Base-by-base conservation (phyloP, 2,329 filamentous ascomycete genomes). In the Beauveria rudraprayagi region DNA sequence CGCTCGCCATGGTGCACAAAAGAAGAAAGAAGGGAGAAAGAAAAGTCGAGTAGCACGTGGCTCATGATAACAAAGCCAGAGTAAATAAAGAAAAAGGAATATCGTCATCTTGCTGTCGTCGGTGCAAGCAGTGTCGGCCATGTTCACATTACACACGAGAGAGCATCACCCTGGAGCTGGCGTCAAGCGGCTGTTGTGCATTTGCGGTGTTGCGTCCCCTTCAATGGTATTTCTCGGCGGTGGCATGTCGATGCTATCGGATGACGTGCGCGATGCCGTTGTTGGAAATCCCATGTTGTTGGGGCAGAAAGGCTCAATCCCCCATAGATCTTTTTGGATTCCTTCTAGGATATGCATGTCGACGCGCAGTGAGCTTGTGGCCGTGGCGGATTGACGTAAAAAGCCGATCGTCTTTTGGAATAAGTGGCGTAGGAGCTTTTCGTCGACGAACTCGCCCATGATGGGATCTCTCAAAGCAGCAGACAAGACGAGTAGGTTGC, bases 401-500 rank as follows among this genome's bases (percentile, higher is more conserved):
- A 97, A 93, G 2, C 75, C 73, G 64, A 96, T 91, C 0, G 93
- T 97, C 63, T 84, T 86, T 46, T 78, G 70, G 61, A 95, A 85
- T 0, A 96, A 80, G 1, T 73, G 70, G 50, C 81, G 76, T 8
- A 96, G 76, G 3, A 77, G 74, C 0, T 80, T 72, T 53, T 76
- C 74, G 3, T 84, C 72, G 22, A 96, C 80, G 34, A 85, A 82
- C 5, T 76, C 71, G 5, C 75, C 75, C 1, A 95, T 80, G 28
- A 80, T 75, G 5, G 78, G 81, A 52, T 93, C 89, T 64, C 81
- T 83, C 73, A 86, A 92, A 3, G 88, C 89, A 1, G 93, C 92
- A 28, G 90, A 86, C 3, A 99, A 83, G n/a, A 95, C 91, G 54
- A 97, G 80, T 69, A 97, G 84, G 71, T 97, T 97, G 62, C 94